Percentiles rank a stretch among this genome's conserved stretches.
Conservation (phyloP, 1,139 yeast genomes). For the Blastobotrys persicus region DNA sequence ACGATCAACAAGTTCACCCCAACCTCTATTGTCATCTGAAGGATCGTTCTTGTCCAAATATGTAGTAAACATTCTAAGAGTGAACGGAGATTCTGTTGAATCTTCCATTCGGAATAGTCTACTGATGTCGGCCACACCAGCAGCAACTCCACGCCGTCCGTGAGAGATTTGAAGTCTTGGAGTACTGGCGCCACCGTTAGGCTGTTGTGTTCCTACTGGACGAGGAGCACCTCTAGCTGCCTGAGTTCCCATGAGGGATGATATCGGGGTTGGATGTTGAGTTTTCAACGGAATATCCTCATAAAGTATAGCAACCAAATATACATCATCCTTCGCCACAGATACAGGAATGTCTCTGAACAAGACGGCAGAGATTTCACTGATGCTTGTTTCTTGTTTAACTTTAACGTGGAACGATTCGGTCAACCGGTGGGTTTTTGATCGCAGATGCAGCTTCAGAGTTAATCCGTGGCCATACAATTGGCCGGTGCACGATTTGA, state of each 20-base stretch:
- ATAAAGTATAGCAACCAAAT: slow-evolving; percentile 35
- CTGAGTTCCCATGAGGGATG: slow-evolving; percentile 10
- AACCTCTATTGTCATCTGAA: slow-evolving; percentile 59
- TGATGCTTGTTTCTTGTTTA: slow-evolving; percentile 57
- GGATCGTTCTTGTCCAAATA: slow-evolving; percentile 43
- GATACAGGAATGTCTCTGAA: slow-evolving; percentile 76
- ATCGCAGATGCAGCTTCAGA: slow-evolving; percentile 71
- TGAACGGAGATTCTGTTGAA: slow-evolving; percentile 67
- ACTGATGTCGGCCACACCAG: slow-evolving; percentile 84
- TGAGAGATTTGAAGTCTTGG: slow-evolving; percentile 23
- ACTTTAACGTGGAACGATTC: slow-evolving; percentile 78
- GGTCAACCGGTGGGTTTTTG: slow-evolving; percentile 62
- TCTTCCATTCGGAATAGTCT: slow-evolving; percentile 68
- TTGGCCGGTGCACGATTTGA: slow-evolving; percentile 63
- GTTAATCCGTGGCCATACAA: slow-evolving; percentile 59
- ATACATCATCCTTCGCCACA: slow-evolving; percentile 38
- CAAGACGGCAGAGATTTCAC: slow-evolving; percentile 74
- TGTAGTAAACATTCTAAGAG: slow-evolving; percentile 71
- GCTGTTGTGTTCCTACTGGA: not conserved
- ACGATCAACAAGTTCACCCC: slow-evolving; percentile 86
- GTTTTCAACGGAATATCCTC: slow-evolving; percentile 32
- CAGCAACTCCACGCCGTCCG: slow-evolving; percentile 78
- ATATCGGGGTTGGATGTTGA: slow-evolving; percentile 13
- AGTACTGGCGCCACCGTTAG: not conserved
- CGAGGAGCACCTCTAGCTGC: not conserved